These are phyloP conservation scores for Talaromyces wortmannii DNA, from an alignment of 495 filamentous ascomycete species.

Conservation along the genomic window DNA sequence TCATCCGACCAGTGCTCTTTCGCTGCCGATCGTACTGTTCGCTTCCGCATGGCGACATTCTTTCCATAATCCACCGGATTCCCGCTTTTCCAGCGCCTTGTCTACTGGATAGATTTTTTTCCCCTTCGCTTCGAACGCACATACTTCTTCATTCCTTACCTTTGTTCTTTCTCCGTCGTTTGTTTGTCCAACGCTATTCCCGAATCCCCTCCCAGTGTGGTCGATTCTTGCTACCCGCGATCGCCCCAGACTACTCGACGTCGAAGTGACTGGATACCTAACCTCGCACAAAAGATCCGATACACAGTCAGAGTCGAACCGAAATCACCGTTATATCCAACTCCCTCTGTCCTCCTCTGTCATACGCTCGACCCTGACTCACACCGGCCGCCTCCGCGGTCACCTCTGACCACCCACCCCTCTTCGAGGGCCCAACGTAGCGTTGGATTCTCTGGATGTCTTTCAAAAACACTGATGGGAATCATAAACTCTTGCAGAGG, in stretches of 20 bases:
- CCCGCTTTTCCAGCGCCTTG: background rate
- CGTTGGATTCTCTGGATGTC: constrained; percentile 31
- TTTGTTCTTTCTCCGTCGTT: background rate
- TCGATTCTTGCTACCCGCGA: background rate
- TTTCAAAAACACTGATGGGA: constrained; percentile 37
- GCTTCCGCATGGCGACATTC: background rate
- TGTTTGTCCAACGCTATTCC: background rate
- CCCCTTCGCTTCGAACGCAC: background rate
- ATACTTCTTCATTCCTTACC: background rate
- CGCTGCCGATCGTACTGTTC: background rate
- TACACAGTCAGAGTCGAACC: background rate
- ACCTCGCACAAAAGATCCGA: too few relatives aligned
- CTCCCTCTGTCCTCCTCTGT: background rate
- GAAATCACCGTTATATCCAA: background rate
- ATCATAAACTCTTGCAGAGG: constrained; percentile 27
- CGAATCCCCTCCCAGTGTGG: background rate
- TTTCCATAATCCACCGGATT: background rate
- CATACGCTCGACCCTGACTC: background rate
- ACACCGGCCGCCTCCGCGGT: background rate
- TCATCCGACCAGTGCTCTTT: background rate
- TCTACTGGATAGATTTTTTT: constrained; percentile 8
- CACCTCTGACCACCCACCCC: background rate
- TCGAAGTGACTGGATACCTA: background rate
- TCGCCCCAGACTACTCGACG: background rate
- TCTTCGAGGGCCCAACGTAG: background rate